A percentile compares a stretch with the other conserved stretches of the same genome.
phyloP scores from a whole-genome alignment of 2,329 filamentous ascomycete species.

The Hypomyces rosellus region DNA sequence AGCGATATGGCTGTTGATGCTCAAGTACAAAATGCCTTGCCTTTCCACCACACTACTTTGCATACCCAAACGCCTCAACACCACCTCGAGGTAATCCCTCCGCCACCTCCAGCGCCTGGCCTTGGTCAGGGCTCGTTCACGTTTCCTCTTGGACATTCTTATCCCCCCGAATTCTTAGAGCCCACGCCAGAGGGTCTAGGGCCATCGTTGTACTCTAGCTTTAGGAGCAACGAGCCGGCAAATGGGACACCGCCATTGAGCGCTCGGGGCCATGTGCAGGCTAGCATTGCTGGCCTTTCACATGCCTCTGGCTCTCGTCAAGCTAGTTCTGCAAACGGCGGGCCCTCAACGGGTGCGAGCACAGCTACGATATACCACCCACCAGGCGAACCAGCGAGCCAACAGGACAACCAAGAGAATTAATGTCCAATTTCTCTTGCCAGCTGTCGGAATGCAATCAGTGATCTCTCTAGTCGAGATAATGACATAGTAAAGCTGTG shows the following conservation, averaged over 20 bases:
- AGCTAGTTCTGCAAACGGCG: constrained; percentile 20
- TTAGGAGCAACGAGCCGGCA: constrained; percentile 22
- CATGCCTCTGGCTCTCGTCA: constrained; percentile 16
- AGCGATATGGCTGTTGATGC: constrained; percentile 33
- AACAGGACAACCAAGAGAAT: constrained; percentile 13
- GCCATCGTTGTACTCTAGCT: constrained; percentile 12
- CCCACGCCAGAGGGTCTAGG: not conserved
- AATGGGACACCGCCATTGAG: constrained; percentile 14
- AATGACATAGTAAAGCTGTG: not conserved
- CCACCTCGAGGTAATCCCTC: constrained; percentile 19
- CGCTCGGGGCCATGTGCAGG: constrained; percentile 18
- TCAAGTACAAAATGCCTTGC: constrained; percentile 21
- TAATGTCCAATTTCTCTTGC: not conserved
- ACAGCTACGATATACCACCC: constrained; percentile 30
- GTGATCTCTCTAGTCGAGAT: not conserved
- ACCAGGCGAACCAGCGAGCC: constrained; percentile 11
- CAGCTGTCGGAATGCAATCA: not conserved
- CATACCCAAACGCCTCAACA: constrained; percentile 6
- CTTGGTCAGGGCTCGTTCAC: constrained; percentile 19
- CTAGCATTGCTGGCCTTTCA: constrained; percentile 25
- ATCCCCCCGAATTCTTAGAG: not conserved
- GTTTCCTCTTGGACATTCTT: constrained; percentile 5
- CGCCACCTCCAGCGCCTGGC: constrained; percentile 23
- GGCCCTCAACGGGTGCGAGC: constrained; percentile 26
- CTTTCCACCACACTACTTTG: constrained; percentile 12